phyloP scores from a whole-genome alignment of 192 early-diverging fungal species.

The Backusella circina region DNA sequence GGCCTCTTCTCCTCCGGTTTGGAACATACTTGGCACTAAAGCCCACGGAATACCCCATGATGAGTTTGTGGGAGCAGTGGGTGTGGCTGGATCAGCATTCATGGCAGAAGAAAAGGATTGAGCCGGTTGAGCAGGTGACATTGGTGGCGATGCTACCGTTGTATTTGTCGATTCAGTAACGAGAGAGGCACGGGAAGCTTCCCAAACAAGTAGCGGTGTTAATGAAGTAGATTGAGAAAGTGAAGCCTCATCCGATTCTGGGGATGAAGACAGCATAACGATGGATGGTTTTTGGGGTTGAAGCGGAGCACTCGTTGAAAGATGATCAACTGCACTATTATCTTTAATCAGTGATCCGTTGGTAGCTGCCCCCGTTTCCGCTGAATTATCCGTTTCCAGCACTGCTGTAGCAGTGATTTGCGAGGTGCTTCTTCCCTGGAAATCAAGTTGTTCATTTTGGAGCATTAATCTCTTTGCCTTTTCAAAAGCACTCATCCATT shows the following conservation, averaged over 20 bases:
- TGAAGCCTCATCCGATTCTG: neutral
- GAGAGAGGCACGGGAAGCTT: constrained; percentile 12
- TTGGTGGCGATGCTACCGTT: neutral
- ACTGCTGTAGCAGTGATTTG: neutral
- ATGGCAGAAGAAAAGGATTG: neutral
- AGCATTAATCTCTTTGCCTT: constrained; percentile 46
- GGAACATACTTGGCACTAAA: constrained; percentile 36
- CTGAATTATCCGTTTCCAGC: neutral
- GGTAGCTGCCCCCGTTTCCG: neutral
- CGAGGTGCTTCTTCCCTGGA: neutral
- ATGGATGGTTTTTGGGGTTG: neutral
- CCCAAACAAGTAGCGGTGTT: constrained; percentile 25
- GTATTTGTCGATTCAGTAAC: neutral
- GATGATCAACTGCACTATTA: neutral
- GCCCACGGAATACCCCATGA: constrained; percentile 39
- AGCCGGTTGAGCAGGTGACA: neutral
- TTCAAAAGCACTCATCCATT: constrained; percentile 64
- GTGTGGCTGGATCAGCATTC: neutral
- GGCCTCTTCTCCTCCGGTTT: constrained; percentile 2
- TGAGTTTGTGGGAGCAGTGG: neutral
- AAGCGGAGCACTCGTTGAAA: neutral
- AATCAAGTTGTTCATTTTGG: constrained; percentile 14
- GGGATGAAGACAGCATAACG: constrained; percentile 9
- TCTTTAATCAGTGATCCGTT: neutral
- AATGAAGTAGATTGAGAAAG: constrained; percentile 20